phyloP scores from a whole-genome alignment of 768 basidiomycete species.

The Mycena alexandri region DNA sequence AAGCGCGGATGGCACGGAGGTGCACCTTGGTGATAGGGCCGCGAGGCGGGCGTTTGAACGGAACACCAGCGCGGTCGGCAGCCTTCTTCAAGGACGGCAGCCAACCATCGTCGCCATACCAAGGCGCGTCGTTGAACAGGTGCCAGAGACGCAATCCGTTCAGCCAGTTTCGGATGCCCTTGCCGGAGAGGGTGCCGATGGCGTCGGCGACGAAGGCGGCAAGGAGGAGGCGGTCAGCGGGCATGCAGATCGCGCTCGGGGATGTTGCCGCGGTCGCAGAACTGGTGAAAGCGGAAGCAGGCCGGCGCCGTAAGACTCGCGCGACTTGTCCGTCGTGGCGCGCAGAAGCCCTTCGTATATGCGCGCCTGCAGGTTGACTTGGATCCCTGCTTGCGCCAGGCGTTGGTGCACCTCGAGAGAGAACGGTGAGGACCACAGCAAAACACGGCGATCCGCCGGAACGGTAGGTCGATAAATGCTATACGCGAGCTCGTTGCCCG shows the following conservation, averaged over 20 bases:
- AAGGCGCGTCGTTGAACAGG: constrained; percentile 11
- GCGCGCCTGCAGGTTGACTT: background rate
- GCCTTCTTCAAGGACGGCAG: constrained; percentile 2
- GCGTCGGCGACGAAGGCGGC: constrained; percentile 29
- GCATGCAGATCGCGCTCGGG: constrained; percentile 4
- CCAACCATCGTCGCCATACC: constrained; percentile 19
- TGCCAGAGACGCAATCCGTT: constrained; percentile 21
- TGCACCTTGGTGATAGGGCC: constrained; percentile 17
- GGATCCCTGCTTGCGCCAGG: background rate
- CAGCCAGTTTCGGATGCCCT: constrained; percentile 13
- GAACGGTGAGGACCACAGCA: background rate
- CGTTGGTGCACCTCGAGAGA: background rate
- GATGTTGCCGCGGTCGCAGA: constrained; percentile 15
- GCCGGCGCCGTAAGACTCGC: constrained; percentile 42
- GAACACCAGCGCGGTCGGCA: constrained; percentile 6
- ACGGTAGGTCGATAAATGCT: background rate
- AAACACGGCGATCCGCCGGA: background rate
- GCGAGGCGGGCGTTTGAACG: constrained; percentile 1
- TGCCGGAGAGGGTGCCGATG: constrained; percentile 11
- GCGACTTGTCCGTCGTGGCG: constrained; percentile 18
- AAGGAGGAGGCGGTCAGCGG: constrained; percentile 19
- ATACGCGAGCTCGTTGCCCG: background rate
- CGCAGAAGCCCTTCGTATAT: constrained; percentile 3
- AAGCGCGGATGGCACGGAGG: background rate
- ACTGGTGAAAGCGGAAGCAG: constrained; percentile 39